phyloP scores from a whole-genome alignment of 331 rosid species.

The Malus hybrid region DNA sequence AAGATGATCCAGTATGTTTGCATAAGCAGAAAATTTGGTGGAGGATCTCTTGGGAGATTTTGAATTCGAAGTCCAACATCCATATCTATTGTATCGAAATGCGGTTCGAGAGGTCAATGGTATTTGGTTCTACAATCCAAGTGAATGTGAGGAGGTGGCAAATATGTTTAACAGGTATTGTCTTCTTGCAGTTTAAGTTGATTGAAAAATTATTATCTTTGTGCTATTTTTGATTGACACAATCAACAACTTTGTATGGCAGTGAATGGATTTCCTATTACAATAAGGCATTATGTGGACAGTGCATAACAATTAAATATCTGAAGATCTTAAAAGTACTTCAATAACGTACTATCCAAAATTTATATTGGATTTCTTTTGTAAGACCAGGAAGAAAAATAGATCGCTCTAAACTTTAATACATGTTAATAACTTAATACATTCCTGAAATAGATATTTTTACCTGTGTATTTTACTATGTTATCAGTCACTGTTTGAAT shows the following conservation, averaged over 20 bases:
- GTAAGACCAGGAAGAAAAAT: neutral
- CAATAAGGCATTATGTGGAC: neutral
- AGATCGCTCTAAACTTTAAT: neutral
- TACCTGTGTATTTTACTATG: neutral
- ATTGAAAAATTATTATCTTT: neutral
- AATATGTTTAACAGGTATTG: constrained; percentile 68
- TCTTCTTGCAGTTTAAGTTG: neutral
- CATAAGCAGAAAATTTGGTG: constrained; percentile 74
- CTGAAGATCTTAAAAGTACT: neutral
- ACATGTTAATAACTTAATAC: neutral
- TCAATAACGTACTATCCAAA: neutral
- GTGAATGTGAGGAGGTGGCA: constrained; percentile 96
- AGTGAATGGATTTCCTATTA: neutral
- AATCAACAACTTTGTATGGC: neutral
- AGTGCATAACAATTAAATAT: neutral
- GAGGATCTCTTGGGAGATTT: constrained; percentile 95
- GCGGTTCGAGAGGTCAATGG: constrained; percentile 96
- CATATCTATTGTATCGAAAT: constrained; percentile 88
- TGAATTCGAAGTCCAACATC: constrained; percentile 90
- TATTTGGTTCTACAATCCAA: constrained; percentile 89
- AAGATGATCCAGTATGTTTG: neutral
- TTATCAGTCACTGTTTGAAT: neutral
- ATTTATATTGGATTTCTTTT: neutral
- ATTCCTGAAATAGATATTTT: neutral
- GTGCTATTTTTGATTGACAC: neutral